Evolutionary conservation across 495 filamentous ascomycete genomes (phyloP).

Genomic region (Astrothelium macrocarpum): DNA sequence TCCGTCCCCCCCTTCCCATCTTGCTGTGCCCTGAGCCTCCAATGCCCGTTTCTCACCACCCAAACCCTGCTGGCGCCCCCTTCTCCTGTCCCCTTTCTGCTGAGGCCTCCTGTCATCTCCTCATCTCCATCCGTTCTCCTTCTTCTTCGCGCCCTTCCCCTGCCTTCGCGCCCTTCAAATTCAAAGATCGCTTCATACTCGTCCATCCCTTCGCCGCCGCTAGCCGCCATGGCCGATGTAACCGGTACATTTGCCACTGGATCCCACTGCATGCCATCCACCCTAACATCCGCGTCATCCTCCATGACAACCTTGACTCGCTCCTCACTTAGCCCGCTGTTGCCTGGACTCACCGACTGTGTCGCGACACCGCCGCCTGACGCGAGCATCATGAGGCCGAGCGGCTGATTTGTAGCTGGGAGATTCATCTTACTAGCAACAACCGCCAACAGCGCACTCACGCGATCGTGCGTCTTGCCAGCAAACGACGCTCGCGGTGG

Average conservation of each 20-base stretch:
- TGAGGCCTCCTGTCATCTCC: too few relatives aligned
- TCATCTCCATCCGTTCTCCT: conserved; percentile 17
- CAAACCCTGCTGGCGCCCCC: conserved; percentile 38
- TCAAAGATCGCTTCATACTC: conserved; percentile 23
- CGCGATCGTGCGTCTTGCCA: conserved; percentile 53
- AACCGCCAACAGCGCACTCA: conserved; percentile 66
- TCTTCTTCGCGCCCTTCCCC: conserved; percentile 10
- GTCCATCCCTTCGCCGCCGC: conserved; percentile 17
- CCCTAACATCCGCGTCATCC: conserved; percentile 53
- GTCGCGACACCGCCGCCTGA: conserved; percentile 42
- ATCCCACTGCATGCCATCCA: conserved; percentile 49
- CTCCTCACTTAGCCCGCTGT: conserved; percentile 61
- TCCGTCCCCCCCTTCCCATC: conserved; percentile 42
- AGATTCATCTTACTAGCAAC: conserved; percentile 72
- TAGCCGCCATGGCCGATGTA: conserved; percentile 55
- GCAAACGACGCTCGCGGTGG: conserved; percentile 59
- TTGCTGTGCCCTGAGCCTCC: conserved; percentile 61
- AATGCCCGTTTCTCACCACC: conserved; percentile 71
- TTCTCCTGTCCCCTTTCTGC: too few relatives aligned
- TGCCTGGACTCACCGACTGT: conserved; percentile 56
- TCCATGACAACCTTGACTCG: conserved; percentile 58
- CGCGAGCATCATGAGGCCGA: conserved; percentile 56
- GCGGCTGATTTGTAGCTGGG: conserved; percentile 52
- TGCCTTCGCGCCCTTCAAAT: conserved; percentile 14
- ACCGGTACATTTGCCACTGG: conserved; percentile 52